Conservation (phyloP, 257 asterid genomes). For the Solanum virginianum region DNA sequence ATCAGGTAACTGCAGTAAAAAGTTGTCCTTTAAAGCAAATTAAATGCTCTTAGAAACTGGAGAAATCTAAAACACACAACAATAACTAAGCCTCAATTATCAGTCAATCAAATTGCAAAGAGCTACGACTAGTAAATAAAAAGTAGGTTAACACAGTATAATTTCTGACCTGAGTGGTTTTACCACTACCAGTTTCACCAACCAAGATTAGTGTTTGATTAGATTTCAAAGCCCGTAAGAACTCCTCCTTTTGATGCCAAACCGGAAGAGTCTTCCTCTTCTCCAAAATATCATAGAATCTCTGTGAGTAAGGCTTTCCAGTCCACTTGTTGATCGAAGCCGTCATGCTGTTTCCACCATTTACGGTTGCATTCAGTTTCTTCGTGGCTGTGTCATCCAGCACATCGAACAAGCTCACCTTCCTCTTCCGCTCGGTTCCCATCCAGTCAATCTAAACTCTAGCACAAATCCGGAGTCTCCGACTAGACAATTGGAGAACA, state of each 20-base stretch:
- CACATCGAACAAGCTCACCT: conserved; percentile 87
- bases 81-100: not conserved
- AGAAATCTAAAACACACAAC: not conserved
- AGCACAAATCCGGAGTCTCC: not conserved
- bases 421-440: conserved; percentile 97
- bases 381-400: conserved; percentile 72
- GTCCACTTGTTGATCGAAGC: conserved; percentile 58
- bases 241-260: conserved; percentile 96
- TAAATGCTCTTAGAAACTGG: not conserved
- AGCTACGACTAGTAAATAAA: not conserved
- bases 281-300: conserved; percentile 72
- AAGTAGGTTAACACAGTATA: not conserved
- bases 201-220: conserved; percentile 78
- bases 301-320: conserved; percentile 53
- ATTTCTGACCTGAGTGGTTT: conserved; percentile 81
- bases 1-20: not conserved
- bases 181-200: conserved; percentile 98
- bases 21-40: not conserved
- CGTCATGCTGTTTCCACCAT: conserved; percentile 1
- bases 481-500: not conserved
- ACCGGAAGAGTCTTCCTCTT: conserved; percentile 87
- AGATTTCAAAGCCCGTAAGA: conserved; percentile 47
- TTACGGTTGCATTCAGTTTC: conserved; percentile 33
- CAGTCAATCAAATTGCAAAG: not conserved
- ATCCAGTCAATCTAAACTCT: conserved; percentile 4